These are phyloP conservation scores for Xerocomus brunneocitrinus DNA, from an alignment of 768 basidiomycete genomes.

Conservation along the genomic window DNA sequence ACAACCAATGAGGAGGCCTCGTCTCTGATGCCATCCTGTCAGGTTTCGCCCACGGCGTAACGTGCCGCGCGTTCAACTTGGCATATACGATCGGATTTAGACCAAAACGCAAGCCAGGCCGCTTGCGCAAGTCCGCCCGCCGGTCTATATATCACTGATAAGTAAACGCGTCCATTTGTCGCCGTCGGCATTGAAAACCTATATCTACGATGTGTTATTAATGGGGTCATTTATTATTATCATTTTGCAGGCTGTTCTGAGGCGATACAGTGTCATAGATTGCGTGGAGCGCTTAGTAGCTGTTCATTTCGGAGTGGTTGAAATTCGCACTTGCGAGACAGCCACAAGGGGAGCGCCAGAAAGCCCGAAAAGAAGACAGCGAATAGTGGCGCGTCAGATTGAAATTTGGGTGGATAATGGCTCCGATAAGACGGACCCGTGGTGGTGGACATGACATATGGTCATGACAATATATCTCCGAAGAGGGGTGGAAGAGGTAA, in stretches of 20 bases:
- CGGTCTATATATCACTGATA: conserved; percentile 8
- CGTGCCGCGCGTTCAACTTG: neutral
- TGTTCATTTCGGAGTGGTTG: conserved; percentile 17
- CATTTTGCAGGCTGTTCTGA: neutral
- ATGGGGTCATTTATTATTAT: conserved; percentile 4
- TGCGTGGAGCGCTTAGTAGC: conserved; percentile 13
- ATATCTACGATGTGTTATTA: conserved; percentile 2
- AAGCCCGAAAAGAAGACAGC: neutral
- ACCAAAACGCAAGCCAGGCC: conserved; percentile 3
- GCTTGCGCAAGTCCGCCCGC: conserved; percentile 3
- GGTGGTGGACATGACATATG: neutral
- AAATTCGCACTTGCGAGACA: neutral
- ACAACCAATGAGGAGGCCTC: conserved; percentile 1
- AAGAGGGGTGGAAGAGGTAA: neutral
- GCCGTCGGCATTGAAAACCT: conserved; percentile 3
- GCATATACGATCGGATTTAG: neutral
- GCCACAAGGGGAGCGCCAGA: conserved; percentile 6
- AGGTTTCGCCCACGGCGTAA: neutral
- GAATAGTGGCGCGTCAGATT: neutral
- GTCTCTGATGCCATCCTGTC: neutral
- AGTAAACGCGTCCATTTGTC: neutral
- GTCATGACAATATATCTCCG: conserved; percentile 8
- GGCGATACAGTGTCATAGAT: conserved; percentile 5
- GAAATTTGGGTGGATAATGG: conserved; percentile 1
- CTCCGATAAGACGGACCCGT: conserved; percentile 7